These are phyloP conservation scores for Backusella sp. DNA, from an alignment of 192 early-diverging fungal genomes.

Conservation along the genomic window DNA sequence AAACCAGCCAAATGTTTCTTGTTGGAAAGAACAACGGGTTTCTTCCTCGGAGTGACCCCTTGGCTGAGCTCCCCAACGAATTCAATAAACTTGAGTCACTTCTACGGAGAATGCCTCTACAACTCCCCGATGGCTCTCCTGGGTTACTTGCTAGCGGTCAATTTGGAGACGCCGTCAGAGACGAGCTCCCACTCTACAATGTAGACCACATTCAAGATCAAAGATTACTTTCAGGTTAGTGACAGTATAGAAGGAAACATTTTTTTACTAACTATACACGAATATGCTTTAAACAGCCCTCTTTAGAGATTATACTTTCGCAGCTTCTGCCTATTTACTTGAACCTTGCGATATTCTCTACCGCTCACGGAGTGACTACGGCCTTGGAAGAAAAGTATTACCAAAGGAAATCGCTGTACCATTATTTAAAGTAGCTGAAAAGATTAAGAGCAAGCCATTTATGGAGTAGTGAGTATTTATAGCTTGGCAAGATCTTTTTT, in stretches of 20 bases:
- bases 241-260: not conserved
- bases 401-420: constrained; percentile 81
- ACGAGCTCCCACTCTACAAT: constrained; percentile 69
- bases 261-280: not conserved
- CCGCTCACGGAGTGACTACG: constrained; percentile 70
- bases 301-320: constrained; percentile 86
- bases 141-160: constrained; percentile 80
- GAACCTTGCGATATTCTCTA: constrained; percentile 87
- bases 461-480: constrained; percentile 58
- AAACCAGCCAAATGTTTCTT: constrained; percentile 49
- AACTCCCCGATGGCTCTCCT: constrained; percentile 56
- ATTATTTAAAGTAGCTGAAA: constrained; percentile 63
- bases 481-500: not conserved
- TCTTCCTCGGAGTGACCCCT: constrained; percentile 64
- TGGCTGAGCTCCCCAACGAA: constrained; percentile 63
- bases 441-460: constrained; percentile 73
- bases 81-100: constrained; percentile 71
- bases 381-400: constrained; percentile 71
- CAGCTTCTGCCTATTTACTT: constrained; percentile 83
- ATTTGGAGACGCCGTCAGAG: constrained; percentile 75
- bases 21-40: constrained; percentile 59
- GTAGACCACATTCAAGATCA: constrained; percentile 70
- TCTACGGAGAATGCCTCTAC: constrained; percentile 78
- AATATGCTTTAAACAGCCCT: constrained; percentile 45
- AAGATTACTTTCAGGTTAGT: constrained; percentile 63